phyloP scores from a whole-genome alignment of 306 rosid species.

The Citrullus colocynthis region DNA sequence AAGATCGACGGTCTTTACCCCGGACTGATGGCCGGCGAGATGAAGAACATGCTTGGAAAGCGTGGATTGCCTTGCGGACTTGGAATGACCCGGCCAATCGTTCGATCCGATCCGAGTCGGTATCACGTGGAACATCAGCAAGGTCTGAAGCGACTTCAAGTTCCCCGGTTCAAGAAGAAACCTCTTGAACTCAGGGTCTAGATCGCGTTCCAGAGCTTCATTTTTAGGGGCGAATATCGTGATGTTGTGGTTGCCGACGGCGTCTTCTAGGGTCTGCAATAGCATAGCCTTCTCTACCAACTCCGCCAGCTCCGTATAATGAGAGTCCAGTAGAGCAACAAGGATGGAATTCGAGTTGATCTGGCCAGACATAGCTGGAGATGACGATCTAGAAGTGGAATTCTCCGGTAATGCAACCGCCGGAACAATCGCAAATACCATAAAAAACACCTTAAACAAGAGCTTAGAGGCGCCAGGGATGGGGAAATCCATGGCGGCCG shows the following conservation, averaged over 20 bases:
- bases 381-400: background rate
- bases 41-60: slow-evolving; percentile 5
- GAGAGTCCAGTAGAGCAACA: slow-evolving; percentile 21
- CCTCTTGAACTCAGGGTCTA: slow-evolving; percentile 19
- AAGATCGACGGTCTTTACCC: slow-evolving; percentile 14
- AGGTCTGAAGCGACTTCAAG: slow-evolving; percentile 14
- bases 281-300: slow-evolving; percentile 18
- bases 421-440: background rate
- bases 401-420: slow-evolving; percentile 7
- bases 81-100: slow-evolving; percentile 11
- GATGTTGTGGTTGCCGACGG: slow-evolving; percentile 13
- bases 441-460: background rate
- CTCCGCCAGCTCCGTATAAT: slow-evolving; percentile 21
- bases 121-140: slow-evolving; percentile 17
- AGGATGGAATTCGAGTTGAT: slow-evolving; percentile 22
- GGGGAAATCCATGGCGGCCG: slow-evolving; percentile 11
- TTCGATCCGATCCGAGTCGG: slow-evolving; percentile 10
- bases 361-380: background rate
- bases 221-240: slow-evolving; percentile 19
- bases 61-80: background rate
- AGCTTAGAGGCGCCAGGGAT: slow-evolving; percentile 5
- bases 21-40: slow-evolving; percentile 1
- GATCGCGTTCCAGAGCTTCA: slow-evolving; percentile 22
- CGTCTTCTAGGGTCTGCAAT: slow-evolving; percentile 13
- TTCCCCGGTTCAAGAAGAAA: slow-evolving; percentile 19